Evolutionary conservation across 352 stramenopile genomes (phyloP).

Genomic region (Blastocystis sp.): DNA sequence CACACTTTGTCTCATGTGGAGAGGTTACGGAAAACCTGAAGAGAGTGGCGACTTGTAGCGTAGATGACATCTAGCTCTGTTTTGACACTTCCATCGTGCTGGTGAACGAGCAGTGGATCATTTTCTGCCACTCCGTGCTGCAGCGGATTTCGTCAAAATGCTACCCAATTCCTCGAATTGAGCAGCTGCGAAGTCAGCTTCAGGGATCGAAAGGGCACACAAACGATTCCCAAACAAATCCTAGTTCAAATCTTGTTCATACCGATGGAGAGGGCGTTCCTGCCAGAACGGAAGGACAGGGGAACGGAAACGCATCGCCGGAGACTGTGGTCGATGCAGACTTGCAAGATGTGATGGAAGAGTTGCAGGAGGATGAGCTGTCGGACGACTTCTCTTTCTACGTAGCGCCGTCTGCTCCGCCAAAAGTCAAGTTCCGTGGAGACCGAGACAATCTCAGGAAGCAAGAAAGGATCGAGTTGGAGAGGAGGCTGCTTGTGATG

Average conservation of each 20-base stretch:
- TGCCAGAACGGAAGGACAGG: too few species aligned
- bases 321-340: neutral
- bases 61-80: neutral
- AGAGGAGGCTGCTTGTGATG: neutral
- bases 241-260: too few species aligned
- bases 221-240: too few species aligned
- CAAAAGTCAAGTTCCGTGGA: neutral
- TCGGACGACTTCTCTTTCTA: neutral
- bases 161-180: slow-evolving; percentile 35
- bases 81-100: neutral
- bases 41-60: neutral
- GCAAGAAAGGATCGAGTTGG: neutral
- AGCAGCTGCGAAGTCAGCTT: neutral
- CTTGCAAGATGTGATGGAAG: slow-evolving; percentile 4
- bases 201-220: neutral
- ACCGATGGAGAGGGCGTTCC: too few species aligned
- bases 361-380: neutral
- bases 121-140: neutral
- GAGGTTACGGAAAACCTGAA: neutral
- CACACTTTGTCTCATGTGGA: slow-evolving; percentile 2
- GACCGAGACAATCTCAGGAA: neutral
- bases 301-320: neutral
- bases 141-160: neutral
- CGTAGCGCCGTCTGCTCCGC: neutral
- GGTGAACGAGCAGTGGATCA: slow-evolving; percentile 20